Base-by-base conservation (phyloP, 768 basidiomycete genomes). In the Pisolithus tinctorius region DNA sequence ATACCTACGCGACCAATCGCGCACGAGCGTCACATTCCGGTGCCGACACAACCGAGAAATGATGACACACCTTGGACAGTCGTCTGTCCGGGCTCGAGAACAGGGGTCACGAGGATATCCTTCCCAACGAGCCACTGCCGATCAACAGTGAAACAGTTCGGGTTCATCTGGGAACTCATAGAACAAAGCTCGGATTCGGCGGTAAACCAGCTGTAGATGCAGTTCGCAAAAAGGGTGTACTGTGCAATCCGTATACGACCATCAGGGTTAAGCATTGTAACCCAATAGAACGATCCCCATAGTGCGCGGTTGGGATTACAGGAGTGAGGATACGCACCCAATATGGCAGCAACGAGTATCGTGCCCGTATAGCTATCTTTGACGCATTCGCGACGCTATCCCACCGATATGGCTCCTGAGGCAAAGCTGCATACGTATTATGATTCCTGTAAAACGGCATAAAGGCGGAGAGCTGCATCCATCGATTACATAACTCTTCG, bases 401-500 rank as follows among this genome's bases (percentile, higher is more conserved):
- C 88, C 89, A 92, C 40, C 80, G 72, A 58, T 84, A 91, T 2
- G 87, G 86, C 59, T 90, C 88, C 63, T 90, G 89, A n/a, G 81
- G 68, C 27, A 88, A 71, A 4, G 85, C 83, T 23, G 79, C 80
- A 48, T 70, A 71, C 31, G 73, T 66, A 55, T 87, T 87, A 64
- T 91, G 89, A 63, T 91, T 91, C 47, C 88, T 74, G 65, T 81
- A 89, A 73, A 92, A 92, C 5, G 88, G 88, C 26, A 77, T 77
- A 63, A 91, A 91, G 1, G 88, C 88, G 3, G 84, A 75, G n/a
- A 90, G 75, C 63, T 85, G 82, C 86, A 88, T 89, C 89, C 89
- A 92, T n/a, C 89, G 78, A 55, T 82, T 83, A 67, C 86, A 87
- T 9, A 91, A 74, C 62, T 90, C 87, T 64, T 91, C 88, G 58